Base-by-base conservation (phyloP, 1,284 basidiomycete species). In the Xerocomus nothofagi region DNA sequence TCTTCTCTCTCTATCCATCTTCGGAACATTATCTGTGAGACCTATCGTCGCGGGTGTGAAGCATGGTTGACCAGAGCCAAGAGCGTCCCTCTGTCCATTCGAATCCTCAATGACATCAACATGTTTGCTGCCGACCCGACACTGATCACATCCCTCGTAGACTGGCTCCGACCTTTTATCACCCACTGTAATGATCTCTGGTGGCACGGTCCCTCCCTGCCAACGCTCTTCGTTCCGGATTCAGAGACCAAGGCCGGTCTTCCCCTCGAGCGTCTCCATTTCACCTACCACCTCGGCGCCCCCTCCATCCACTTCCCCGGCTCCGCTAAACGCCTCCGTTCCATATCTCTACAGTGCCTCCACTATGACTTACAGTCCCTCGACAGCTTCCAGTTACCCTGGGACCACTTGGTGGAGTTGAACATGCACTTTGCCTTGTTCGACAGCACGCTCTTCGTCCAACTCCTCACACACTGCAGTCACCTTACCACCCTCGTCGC, bases 141-240 rank as follows among this genome's bases (percentile, higher is more conserved):
- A 2, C 29, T 42, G 5, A 17, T 53, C 14, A 43, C 53, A 4
- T 47, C 50, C 18, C 29, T 51, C 3, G 40, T 52, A 12, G 44
- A 30, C 23, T 69, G 66, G 65, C 55, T 66, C n/a, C 53, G 39
- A 9, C 61, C 51, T 1, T 33, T 67, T 34, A 39, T 66, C 32
- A 9, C 32, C 17, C 58, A 46, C 9, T 65, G 56, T 23, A 32
- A 33, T 5, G 63, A 70, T 38, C 50, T 66, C 18, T 66, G 68
- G 66, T 69, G 66, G 66, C 57, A 70, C n/a, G 68, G 68, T 1
- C 59, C 64, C 12, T 59, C 52, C 21, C 15, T 68, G 6, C 57
- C 56, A 21, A 33, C 48, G 2, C 39, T 67, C 6, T 60, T 68
- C 23, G 31, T 46, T 26, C 20, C 55, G 11, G 51, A 46, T 0